Evolutionary conservation across 2,329 filamentous ascomycete species (phyloP).

Genomic region (Alternaria dauci): DNA sequence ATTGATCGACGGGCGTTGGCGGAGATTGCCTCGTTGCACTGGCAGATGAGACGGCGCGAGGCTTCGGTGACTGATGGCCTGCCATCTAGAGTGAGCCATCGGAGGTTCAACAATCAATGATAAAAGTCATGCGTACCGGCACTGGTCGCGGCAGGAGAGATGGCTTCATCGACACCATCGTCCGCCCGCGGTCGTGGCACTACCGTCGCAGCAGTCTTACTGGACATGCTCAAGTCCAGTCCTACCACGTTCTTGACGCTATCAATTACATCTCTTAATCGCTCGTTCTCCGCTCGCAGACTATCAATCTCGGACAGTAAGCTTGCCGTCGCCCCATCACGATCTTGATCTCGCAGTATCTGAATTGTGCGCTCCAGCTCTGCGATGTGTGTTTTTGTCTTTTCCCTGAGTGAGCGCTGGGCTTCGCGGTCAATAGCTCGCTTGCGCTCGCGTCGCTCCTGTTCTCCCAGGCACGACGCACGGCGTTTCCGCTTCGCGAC

Average conservation of each 20-base stretch:
- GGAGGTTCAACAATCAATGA: slow-evolving; percentile 1
- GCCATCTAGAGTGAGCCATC: slow-evolving; percentile 32
- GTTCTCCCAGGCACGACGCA: slow-evolving; percentile 46
- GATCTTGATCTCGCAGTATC: slow-evolving; percentile 45
- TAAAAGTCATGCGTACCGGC: slow-evolving; percentile 35
- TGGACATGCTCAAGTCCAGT: slow-evolving; percentile 26
- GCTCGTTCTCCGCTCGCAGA: slow-evolving; percentile 46
- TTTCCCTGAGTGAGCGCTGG: slow-evolving; percentile 47
- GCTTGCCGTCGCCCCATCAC: slow-evolving; percentile 43
- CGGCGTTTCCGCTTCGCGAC: slow-evolving; percentile 46
- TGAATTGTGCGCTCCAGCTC: slow-evolving; percentile 49
- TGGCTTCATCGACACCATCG: slow-evolving; percentile 14
- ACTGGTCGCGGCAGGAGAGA: slow-evolving; percentile 32
- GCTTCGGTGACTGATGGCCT: slow-evolving; percentile 38
- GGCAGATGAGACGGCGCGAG: slow-evolving; percentile 25
- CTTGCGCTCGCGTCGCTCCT: slow-evolving; percentile 47
- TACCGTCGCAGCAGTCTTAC: slow-evolving; percentile 11
- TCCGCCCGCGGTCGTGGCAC: not conserved
- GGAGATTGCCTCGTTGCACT: slow-evolving; percentile 25
- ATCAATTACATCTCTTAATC: slow-evolving; percentile 45
- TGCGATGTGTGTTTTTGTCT: slow-evolving; percentile 50
- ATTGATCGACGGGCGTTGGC: slow-evolving; percentile 18
- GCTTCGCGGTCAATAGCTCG: slow-evolving; percentile 49
- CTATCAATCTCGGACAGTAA: slow-evolving; percentile 44
- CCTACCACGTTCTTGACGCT: slow-evolving; percentile 46